Base-by-base conservation (phyloP, 23 red algal genomes). In the Rhodosorus marinus region DNA sequence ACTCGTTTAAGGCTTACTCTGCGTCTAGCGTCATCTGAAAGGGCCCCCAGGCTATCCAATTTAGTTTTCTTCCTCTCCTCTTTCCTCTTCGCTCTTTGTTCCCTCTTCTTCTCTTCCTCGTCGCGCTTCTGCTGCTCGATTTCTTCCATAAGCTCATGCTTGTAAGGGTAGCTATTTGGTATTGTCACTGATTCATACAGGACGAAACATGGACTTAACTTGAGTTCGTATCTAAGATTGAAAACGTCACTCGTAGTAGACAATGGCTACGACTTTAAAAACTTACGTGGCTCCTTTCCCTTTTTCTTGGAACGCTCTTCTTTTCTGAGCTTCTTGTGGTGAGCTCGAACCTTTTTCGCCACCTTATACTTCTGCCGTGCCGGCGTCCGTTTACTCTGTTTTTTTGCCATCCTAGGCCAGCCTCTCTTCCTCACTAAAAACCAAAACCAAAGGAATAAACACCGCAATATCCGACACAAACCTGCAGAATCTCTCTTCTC, bases 331-430 rank as follows among this genome's bases (percentile, higher is more conserved):
- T 80, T 51, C 31, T 70, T 48, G 22, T 72, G 61, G 51, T 84
- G 78, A 43, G 85, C 78, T 0, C 76, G 73, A 31, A 98, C 90
- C 42, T 98, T 98, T 33, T 67, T 56, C 67, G 80, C 67, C 24
- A 98, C 75, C 51, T 98, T 98, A 36, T 98, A 74, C 50, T 98
- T 98, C 64, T 85, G 83, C 20, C 60, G 57, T 5, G 77, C 48
- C 1, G 83, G 69, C 32, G 49, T 51, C 21, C 83, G 83, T 30
- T 92, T 92, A 1, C 21, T 28, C 20, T 32, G 20, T 3, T 17
- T 27, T 32, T 56, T 56, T 2, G 2, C 52, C 52, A 56, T 56
- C 38, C 38, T 43, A 17, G 11, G 11, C 38, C 11, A 11, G 11
- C 38, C 38, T 11, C 38, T 43, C 11, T 11, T 43, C 38, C 38